Conservation (phyloP, 2,329 filamentous ascomycete species). For the Fusarium lateritium region DNA sequence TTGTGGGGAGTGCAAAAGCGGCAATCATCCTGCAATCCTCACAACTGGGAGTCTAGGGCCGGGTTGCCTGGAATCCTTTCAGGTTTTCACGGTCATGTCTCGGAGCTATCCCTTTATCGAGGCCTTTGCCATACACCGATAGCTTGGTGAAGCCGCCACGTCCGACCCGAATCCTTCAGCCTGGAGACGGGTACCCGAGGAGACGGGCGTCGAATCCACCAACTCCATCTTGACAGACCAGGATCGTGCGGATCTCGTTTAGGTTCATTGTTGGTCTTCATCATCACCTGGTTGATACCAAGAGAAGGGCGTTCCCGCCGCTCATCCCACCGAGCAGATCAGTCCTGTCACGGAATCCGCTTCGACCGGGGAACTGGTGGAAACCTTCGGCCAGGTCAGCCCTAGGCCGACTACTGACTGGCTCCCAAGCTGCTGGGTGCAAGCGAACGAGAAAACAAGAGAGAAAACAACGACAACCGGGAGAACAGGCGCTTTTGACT, state of each 20-base stretch:
- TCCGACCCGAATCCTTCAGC: slow-evolving; percentile 37
- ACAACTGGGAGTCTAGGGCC: slow-evolving; percentile 7
- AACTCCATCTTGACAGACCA: slow-evolving; percentile 30
- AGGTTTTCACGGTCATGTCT: slow-evolving; percentile 28
- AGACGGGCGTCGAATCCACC: slow-evolving; percentile 26
- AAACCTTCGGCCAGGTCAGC: slow-evolving; percentile 32
- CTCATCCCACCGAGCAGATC: slow-evolving; percentile 30
- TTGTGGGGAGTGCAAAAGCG: slow-evolving; percentile 22
- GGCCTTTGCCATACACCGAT: slow-evolving; percentile 10
- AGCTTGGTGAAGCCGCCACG: slow-evolving; percentile 31
- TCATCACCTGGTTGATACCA: slow-evolving; percentile 22
- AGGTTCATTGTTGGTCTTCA: slow-evolving; percentile 36
- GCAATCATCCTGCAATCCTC: slow-evolving; percentile 13
- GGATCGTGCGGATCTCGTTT: slow-evolving; percentile 33
- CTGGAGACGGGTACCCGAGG: slow-evolving; percentile 21
- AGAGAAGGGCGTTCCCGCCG: slow-evolving; percentile 29
- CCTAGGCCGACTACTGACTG: slow-evolving; percentile 29
- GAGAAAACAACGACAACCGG: slow-evolving; percentile 35
- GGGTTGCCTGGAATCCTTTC: slow-evolving; percentile 8
- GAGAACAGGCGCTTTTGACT: not conserved
- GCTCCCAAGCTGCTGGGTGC: slow-evolving; percentile 25
- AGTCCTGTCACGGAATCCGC: slow-evolving; percentile 36
- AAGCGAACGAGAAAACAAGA: slow-evolving; percentile 33
- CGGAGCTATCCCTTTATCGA: slow-evolving; percentile 36
- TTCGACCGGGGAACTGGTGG: slow-evolving; percentile 31